Base-by-base conservation (phyloP, 768 basidiomycete species). In the Russula sp. region DNA sequence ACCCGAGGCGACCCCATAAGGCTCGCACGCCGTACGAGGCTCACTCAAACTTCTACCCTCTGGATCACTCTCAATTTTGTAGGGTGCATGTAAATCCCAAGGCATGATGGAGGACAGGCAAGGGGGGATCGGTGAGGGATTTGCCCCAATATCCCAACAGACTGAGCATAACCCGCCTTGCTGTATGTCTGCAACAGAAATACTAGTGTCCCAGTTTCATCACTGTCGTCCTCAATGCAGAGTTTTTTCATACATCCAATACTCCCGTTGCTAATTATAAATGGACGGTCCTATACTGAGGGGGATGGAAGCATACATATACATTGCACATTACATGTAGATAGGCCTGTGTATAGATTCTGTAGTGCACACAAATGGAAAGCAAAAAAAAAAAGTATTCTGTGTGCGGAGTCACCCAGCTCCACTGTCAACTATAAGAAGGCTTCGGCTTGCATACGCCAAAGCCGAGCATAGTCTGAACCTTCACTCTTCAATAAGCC, bases 401-500 rank as follows among this genome's bases (percentile, higher is more conserved):
- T 25, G 25, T 46, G 43, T 18, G 41, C 41, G 2, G 16, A 41
- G 4, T 16, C 41, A 18, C 16, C 6, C 14, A 20, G 2, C 25
- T 2, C 46, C 13, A 6, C 4, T 32, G 29, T 45, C 41, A 45
- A 9, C 34, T 11, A 63, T 59, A 63, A 63, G 57, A 91, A 92
- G 6, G 87, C 87, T 61, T 83, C 74, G 4, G 87, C 88, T 67
- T 91, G 89, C 56, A 90, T 66, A 67, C 73, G 81, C 87, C 88
- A 92, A 64, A 88, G 80, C 46, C 81, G 78, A 1, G 87, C 85
- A 67, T 91, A 91, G 56, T 87, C 85, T 13, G 61, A 63, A 9
- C 87, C 88, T 8, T 77, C 72, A 56, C 66, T 70, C 43, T 76
- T 75, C 57, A 90, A 66, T 3, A 90, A 75, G 39, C 78, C 75